Base-by-base conservation (phyloP, 345 rosid genomes). In the Physaria fendleri region DNA sequence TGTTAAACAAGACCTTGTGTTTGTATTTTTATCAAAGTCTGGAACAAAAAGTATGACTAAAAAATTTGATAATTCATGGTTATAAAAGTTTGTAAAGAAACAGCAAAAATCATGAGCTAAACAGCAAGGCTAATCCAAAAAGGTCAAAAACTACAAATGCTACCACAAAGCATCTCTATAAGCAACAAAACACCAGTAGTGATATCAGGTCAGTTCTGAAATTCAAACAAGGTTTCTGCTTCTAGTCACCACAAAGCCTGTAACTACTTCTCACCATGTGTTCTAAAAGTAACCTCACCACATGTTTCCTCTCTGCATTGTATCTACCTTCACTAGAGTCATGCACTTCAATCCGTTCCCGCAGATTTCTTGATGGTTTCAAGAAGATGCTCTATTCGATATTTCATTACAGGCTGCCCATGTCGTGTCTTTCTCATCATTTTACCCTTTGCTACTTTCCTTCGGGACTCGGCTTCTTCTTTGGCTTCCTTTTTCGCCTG, bases 361-460 rank as follows among this genome's bases (percentile, higher is more conserved):
- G 67, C 62, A 13, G 85, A 74, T 73, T 78, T 76, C 69, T 83
- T 84, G 59, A 93, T 72, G 2, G 81, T 64, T 72, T 83, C 89
- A 74, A 87, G 73, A 71, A 89, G 89, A 69, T 81, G 81, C 73
- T 93, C 90, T 5, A 93, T 87, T 74, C 90, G 76, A 65, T 89
- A 87, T 73, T 93, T 89, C 95, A 89, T 89, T 1, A 89, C 80
- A 27, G 95, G 97, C 51, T 89, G 99, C 50, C 99, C 99, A 18
- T 66, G 72, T 34, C 74, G 59, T 6, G 97, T 87, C 80, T 58
- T 89, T 73, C 77, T 89, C 69, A 83, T 73, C 95, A 89, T 87
- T 64, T 81, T 82, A 57, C 51, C 83, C 57, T 76, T 85, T 16
- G 75, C 74, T 24, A 65, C 74, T 38, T 85, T 93, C 79, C 99